phyloP scores from a whole-genome alignment of 139 green algal genomes.

The Edaphochlamys debaryana region DNA sequence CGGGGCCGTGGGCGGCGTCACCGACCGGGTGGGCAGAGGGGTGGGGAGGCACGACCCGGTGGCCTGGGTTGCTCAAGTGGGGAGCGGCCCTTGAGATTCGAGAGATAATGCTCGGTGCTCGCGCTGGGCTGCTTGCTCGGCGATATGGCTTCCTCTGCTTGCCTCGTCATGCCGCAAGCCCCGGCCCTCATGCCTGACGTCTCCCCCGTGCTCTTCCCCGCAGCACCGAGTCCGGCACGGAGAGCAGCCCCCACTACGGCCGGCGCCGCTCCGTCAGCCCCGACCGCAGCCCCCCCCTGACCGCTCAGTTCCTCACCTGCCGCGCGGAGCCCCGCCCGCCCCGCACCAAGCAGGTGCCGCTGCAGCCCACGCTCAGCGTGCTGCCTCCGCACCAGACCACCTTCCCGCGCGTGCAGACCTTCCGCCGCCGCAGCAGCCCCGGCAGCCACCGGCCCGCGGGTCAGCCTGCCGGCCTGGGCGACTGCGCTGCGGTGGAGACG shows the following conservation, averaged over 20 bases:
- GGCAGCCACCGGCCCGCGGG: too few relatives aligned
- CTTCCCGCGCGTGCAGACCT: constrained; percentile 11
- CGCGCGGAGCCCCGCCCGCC: constrained; percentile 8
- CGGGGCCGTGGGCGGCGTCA: neutral
- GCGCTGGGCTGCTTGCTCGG: too few relatives aligned
- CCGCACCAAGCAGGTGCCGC: neutral
- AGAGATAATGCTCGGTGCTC: too few relatives aligned
- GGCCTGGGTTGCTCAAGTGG: too few relatives aligned
- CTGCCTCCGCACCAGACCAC: neutral
- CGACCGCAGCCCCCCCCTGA: neutral
- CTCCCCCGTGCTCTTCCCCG: neutral
- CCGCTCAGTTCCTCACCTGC: constrained; percentile 15
- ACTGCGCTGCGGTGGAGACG: neutral
- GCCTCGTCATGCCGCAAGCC: too few relatives aligned
- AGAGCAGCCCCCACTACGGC: neutral
- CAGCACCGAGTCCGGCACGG: neutral
- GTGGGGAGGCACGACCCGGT: too few relatives aligned
- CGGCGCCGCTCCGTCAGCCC: too few relatives aligned
- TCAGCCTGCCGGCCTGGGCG: neutral
- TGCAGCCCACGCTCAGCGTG: neutral
- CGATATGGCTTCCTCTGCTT: too few relatives aligned
- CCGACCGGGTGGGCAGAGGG: too few relatives aligned
- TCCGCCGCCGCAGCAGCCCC: neutral
- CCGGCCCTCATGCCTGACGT: too few relatives aligned
- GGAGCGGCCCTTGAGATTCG: too few relatives aligned